Conservation (phyloP, 768 basidiomycete species). For the Boletus sensibilis region DNA sequence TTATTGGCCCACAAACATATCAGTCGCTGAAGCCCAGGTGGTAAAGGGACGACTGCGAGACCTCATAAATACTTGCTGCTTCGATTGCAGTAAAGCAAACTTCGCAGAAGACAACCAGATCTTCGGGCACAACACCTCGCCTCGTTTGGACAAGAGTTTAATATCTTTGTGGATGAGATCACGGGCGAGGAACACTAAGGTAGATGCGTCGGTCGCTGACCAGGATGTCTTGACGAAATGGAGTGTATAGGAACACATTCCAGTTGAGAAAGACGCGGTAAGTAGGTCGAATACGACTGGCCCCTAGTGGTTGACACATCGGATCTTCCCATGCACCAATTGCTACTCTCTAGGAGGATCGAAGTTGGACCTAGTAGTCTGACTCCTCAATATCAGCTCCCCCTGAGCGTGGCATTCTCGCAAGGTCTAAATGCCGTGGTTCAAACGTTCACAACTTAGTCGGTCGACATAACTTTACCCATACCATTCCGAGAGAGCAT, state of each 20-base stretch:
- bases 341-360: too few relatives aligned
- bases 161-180: conserved; percentile 1
- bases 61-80: conserved; percentile 23
- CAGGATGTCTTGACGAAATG: conserved; percentile 21
- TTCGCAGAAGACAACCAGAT: conserved; percentile 6
- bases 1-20: conserved; percentile 15
- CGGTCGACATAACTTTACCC: neutral
- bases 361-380: neutral
- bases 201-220: neutral
- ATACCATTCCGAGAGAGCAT: neutral
- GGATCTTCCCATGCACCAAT: too few relatives aligned
- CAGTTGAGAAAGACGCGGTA: neutral
- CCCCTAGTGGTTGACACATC: too few relatives aligned
- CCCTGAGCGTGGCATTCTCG: neutral
- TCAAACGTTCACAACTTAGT: neutral
- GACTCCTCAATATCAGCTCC: neutral
- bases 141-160: conserved; percentile 4
- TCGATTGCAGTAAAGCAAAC: conserved; percentile 22
- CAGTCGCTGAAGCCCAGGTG: neutral
- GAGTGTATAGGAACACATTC: conserved; percentile 22
- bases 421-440: neutral
- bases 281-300: neutral
- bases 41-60: conserved; percentile 5
- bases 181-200: neutral
- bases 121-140: conserved; percentile 9